Evolutionary conservation across 805 yeast species (phyloP).

Genomic region (Cyberlindnera lachancei): DNA sequence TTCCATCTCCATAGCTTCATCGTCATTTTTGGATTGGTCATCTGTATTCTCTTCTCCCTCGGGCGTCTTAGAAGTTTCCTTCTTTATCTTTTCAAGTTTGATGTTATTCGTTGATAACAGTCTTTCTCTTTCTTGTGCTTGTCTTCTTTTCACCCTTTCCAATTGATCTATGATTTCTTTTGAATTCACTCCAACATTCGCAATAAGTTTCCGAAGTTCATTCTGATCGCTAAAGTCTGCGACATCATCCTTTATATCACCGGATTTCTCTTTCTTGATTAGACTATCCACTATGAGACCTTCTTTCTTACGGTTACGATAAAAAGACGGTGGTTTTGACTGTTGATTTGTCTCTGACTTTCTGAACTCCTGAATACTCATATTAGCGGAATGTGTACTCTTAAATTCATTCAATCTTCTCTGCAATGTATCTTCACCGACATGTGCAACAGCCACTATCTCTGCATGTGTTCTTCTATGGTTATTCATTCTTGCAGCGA

Average conservation of each 20-base stretch:
- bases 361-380: constrained; percentile 73
- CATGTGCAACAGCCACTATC: constrained; percentile 90
- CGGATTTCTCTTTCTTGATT: constrained; percentile 14
- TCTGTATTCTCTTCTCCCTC: no score
- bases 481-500: constrained; percentile 97
- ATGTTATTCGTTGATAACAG: constrained; percentile 14
- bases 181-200: constrained; percentile 16
- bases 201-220: constrained; percentile 11
- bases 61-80: no score
- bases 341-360: constrained; percentile 26
- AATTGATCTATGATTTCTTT: constrained; percentile 22
- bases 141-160: constrained; percentile 23
- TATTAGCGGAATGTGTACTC: constrained; percentile 61
- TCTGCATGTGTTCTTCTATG: constrained; percentile 87
- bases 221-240: constrained; percentile 16
- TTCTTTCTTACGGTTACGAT: constrained; percentile 46
- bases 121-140: constrained; percentile 14
- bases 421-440: constrained; percentile 91
- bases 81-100: constrained; percentile 1
- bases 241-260: constrained; percentile 1
- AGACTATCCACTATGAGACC: constrained; percentile 1
- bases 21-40: no score
- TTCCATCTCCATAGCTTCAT: no score
- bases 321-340: constrained; percentile 80
- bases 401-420: constrained; percentile 84